These are phyloP conservation scores for Yamadazyma sp. DNA, from an alignment of 1,139 yeast genomes.

Conservation along the genomic window DNA sequence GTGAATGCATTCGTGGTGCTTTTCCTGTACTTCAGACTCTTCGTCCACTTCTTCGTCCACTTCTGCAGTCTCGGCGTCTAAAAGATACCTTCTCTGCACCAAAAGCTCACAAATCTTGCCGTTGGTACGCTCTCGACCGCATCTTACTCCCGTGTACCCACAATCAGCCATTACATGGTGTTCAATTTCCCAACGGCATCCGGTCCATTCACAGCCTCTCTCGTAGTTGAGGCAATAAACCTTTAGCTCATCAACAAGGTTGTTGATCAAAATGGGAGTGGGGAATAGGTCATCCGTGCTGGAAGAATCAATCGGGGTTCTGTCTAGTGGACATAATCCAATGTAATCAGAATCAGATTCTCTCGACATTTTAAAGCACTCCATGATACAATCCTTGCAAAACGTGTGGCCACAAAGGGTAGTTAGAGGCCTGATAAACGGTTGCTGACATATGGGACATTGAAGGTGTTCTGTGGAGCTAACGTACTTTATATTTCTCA, in stretches of 20 bases:
- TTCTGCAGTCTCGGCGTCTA: constrained; percentile 4
- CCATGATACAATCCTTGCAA: constrained; percentile 51
- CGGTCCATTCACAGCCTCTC: constrained; percentile 60
- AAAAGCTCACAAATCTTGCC: constrained; percentile 10
- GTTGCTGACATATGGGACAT: constrained; percentile 61
- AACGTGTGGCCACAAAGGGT: constrained; percentile 64
- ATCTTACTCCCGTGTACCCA: constrained; percentile 49
- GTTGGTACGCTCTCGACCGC: constrained; percentile 29
- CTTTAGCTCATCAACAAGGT: constrained; percentile 59
- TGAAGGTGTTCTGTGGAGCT: constrained; percentile 51
- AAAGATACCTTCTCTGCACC: constrained; percentile 16
- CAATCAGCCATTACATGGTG: constrained; percentile 54
- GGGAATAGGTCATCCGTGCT: constrained; percentile 51
- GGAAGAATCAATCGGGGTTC: constrained; percentile 46
- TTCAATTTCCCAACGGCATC: constrained; percentile 60
- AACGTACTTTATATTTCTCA: constrained; percentile 33
- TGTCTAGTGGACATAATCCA: constrained; percentile 62
- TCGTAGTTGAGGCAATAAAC: constrained; percentile 54
- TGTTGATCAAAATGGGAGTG: constrained; percentile 61
- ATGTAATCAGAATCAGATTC: constrained; percentile 16
- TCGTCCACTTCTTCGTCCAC: constrained; percentile 10
- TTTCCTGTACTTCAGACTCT: constrained; percentile 4
- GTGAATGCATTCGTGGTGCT: constrained; percentile 36
- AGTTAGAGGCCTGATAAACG: constrained; percentile 53
- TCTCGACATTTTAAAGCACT: constrained; percentile 40